phyloP scores from a whole-genome alignment of 192 early-diverging fungal genomes.

The Spizellomyces sp. region DNA sequence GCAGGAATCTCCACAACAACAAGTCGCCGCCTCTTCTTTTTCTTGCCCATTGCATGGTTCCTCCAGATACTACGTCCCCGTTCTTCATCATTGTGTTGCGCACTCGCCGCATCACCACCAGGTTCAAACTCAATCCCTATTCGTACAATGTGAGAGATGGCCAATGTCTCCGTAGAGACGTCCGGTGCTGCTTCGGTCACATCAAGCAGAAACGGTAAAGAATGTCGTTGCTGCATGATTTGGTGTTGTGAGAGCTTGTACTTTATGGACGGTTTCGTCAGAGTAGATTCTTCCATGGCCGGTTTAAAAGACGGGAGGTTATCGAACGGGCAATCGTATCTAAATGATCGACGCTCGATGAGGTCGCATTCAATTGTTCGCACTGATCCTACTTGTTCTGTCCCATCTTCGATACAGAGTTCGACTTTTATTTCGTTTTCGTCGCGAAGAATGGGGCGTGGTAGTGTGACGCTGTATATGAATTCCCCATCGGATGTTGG shows the following conservation, averaged over 20 bases:
- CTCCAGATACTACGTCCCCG: no score
- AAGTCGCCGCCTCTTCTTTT: no score
- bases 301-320: conserved; percentile 5
- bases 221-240: not conserved
- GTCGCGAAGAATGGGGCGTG: conserved; percentile 11
- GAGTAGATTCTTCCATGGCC: not conserved
- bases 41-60: no score
- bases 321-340: not conserved
- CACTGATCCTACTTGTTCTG: not conserved
- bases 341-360: conserved; percentile 8
- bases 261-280: conserved; percentile 2
- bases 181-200: not conserved
- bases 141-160: conserved; percentile 7
- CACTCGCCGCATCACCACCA: no score
- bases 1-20: no score
- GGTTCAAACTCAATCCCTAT: conserved; percentile 8
- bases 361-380: not conserved
- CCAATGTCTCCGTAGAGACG: conserved; percentile 2
- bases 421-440: not conserved
- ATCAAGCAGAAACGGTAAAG: not conserved
- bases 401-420: not conserved
- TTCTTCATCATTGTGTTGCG: no score
- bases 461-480: conserved; percentile 2
- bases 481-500: conserved; percentile 7
- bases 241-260: conserved; percentile 4